These are phyloP conservation scores for Thraustochytrium sp. DNA, from an alignment of 352 stramenopile genomes.

Conservation along the genomic window DNA sequence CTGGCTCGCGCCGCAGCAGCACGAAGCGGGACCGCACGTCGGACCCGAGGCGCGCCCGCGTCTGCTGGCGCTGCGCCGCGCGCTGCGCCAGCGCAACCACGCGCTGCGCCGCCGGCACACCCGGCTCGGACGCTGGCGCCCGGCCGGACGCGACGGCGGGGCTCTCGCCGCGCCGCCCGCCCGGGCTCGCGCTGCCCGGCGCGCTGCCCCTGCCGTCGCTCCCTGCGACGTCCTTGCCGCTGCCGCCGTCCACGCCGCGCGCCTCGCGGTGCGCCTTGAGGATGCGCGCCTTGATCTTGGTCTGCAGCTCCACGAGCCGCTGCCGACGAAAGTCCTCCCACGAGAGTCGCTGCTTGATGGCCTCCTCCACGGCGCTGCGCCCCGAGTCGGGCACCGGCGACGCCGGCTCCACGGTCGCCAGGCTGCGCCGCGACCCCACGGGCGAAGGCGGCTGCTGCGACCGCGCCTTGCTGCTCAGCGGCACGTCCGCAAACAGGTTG, in stretches of 20 bases:
- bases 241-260: neutral
- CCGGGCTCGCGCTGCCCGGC: neutral
- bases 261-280: neutral
- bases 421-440: neutral
- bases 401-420: neutral
- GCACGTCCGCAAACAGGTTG: conserved; percentile 23
- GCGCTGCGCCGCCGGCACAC: neutral
- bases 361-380: neutral
- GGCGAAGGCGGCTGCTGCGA: neutral
- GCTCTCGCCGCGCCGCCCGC: neutral
- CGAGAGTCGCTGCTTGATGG: neutral
- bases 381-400: neutral
- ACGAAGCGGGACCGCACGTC: neutral
- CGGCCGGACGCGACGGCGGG: neutral
- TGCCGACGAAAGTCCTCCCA: neutral
- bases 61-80: neutral
- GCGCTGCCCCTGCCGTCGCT: neutral
- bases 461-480: neutral
- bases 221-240: neutral
- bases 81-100: neutral
- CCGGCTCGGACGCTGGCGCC: neutral
- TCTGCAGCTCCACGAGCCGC: neutral
- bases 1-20: neutral
- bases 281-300: conserved; percentile 29
- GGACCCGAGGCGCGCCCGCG: neutral